These are phyloP conservation scores for Arthrobotrys megalospora DNA, from an alignment of 2,329 filamentous ascomycete species.

Conservation along the genomic window DNA sequence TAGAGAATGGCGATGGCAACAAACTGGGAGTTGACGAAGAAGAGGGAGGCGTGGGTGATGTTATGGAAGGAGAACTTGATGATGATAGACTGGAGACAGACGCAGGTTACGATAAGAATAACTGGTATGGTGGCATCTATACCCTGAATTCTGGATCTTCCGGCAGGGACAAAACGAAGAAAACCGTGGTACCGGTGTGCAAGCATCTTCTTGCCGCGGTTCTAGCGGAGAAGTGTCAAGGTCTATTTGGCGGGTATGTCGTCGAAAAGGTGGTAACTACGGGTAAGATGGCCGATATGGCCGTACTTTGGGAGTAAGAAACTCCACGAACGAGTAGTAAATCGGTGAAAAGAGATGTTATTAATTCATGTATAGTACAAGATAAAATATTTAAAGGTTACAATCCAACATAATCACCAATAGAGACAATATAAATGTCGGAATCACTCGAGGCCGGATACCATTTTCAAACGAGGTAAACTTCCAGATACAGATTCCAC, in stretches of 20 bases:
- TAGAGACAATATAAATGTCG: constrained; percentile 41
- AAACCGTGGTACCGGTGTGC: constrained; percentile 75
- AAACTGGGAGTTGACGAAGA: constrained; percentile 51
- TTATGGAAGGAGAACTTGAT: constrained; percentile 31
- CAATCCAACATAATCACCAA: neutral
- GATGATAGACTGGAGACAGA: constrained; percentile 23
- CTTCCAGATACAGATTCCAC: constrained; percentile 61
- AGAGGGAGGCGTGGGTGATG: neutral
- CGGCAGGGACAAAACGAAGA: constrained; percentile 61
- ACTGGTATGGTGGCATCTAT: constrained; percentile 68
- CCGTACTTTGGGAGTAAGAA: constrained; percentile 66
- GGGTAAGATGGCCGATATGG: constrained; percentile 82
- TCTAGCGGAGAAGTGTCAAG: constrained; percentile 77
- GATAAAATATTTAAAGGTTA: neutral
- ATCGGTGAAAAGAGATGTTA: neutral
- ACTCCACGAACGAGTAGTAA: neutral
- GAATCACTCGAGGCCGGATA: constrained; percentile 62
- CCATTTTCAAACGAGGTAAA: constrained; percentile 55
- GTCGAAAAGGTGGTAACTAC: constrained; percentile 72
- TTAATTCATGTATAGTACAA: constrained; percentile 4
- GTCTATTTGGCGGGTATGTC: constrained; percentile 73
- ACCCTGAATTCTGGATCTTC: constrained; percentile 65
- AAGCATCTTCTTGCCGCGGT: constrained; percentile 92
- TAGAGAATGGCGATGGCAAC: constrained; percentile 62
- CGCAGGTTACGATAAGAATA: constrained; percentile 54